Evolutionary conservation across 176 grass and related monocot genomes (phyloP).

Genomic region (Phoenix roebelenii): DNA sequence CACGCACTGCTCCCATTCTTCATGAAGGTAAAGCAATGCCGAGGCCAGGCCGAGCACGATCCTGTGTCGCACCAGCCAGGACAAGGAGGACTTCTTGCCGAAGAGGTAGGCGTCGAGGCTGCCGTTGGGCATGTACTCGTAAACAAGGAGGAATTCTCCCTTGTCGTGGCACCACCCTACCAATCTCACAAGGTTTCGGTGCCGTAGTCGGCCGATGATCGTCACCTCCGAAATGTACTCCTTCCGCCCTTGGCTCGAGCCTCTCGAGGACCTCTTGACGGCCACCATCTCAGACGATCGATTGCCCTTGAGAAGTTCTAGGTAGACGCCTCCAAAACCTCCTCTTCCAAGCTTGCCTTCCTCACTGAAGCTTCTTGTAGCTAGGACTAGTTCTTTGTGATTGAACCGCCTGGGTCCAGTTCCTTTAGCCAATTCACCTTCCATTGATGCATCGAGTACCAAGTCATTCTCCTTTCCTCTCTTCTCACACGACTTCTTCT

Average conservation of each 20-base stretch:
- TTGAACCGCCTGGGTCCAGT: constrained; percentile 4
- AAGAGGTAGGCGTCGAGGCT: constrained; percentile 6
- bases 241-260: background rate
- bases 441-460: background rate
- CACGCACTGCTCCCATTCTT: too few species aligned
- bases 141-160: constrained; percentile 10
- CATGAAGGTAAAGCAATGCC: background rate
- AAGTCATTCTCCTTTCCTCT: too few species aligned
- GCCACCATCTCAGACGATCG: background rate
- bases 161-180: constrained; percentile 1
- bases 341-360: constrained; percentile 3
- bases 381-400: background rate
- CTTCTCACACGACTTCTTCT: background rate
- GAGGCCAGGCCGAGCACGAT: constrained; percentile 8
- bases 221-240: constrained; percentile 13
- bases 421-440: background rate
- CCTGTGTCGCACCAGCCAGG: constrained; percentile 1
- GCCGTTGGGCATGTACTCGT: constrained; percentile 15
- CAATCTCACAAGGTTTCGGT: constrained; percentile 9
- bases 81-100: background rate
- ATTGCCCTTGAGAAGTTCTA: background rate
- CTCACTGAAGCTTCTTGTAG: background rate
- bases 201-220: background rate
- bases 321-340: constrained; percentile 3
- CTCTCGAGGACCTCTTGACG: constrained; percentile 7